Base-by-base conservation (phyloP, 1,284 basidiomycete species). In the Cerrena zonata region DNA sequence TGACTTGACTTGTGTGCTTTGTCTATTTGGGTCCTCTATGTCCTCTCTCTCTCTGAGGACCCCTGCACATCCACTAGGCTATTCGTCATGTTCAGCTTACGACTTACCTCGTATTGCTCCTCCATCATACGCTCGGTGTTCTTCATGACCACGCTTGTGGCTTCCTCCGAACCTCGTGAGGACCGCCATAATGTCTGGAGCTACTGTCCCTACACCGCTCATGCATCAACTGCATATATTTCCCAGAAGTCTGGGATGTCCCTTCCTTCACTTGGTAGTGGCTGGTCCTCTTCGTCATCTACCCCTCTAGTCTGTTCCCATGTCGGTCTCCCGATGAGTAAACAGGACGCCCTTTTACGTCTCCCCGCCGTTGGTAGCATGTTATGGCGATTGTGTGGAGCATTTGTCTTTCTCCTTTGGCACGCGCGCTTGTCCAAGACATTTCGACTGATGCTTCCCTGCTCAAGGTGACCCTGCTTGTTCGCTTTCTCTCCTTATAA, bases 191-290 rank as follows among this genome's bases (percentile, higher is more conserved):
- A 15, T 34, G 30, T 34, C 30, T 7, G 15, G 30, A 34, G 15
- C 30, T 15, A 34, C 30, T 34, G 30, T 34, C 30, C 30, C 30
- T 34, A 34, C 30, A 7, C 30, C 7, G 15, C 7, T 34, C 7
- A 34, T 15, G 7, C 30, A n/a, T n/a, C n/a, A 15, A 7, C 30
- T 15, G 30, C 30, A 34, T 15, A 15, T 34, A 34, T 34, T 42
- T 42, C 41, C 41, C 41, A 22, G 19, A 42, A 42, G 41, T 42
- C 21, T 42, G 41, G 41, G 41, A 42, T 42, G 21, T 42, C 41
- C 41, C 5, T 22, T 42, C 41, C 22, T 42, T 42, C 24, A 5
- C 41, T 23, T 40, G 39, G 39, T 18, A 40, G 39, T 22, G 15
- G 15, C 39, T 34, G 30, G 30, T 34, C 30, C 30, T 15, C 7